Base-by-base conservation (phyloP, 2,329 filamentous ascomycete species). In the Peltaster fructicola region DNA sequence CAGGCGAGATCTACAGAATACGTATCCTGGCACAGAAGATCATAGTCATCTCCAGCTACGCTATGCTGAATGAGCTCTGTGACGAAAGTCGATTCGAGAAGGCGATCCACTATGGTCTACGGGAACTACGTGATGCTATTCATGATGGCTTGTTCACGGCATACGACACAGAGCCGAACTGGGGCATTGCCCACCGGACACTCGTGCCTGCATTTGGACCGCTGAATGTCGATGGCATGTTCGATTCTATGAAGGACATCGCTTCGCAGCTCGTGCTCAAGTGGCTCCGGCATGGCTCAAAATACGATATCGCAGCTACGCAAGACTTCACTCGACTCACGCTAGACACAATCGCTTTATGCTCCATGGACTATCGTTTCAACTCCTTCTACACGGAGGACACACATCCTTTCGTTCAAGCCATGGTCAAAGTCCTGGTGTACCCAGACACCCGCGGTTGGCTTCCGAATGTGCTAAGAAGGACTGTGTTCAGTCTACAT, bases 251-350 rank as follows among this genome's bases (percentile, higher is more conserved):
- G 27, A 30, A 30, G 19, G 27, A 30, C 24, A 25, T 30, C 11
- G 23, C 23, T 6, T 25, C 37, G 2, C 49, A 53, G 25, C 33
- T 53, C 13, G 33, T 48, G 6, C 27, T 51, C 17, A 46, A 43
- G 20, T 48, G 40, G 41, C 44, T 39, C 13, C 47, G 56, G 11
- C 43, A 52, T 35, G 75, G 75, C 1, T 51, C 66, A 1, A 45
- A 56, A 2, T 45, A 59, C 21, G 53, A 61, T 7, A 73, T 82
- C 30, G 52, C 59, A 21, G 64, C 66, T 0, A 61, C 65, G 0
- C 68, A 74, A 10, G 72, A 79, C 45, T 77, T 78, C 33, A 78
- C 74, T 3, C 63, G 74, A n/a, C 52, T 81, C 15, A 69, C 75
- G 0, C 59, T 82, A 3, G 76, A 82, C 42, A 75, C 73, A 0